Conservation (phyloP, 2,329 filamentous ascomycete species). For the Nemania sp. region DNA sequence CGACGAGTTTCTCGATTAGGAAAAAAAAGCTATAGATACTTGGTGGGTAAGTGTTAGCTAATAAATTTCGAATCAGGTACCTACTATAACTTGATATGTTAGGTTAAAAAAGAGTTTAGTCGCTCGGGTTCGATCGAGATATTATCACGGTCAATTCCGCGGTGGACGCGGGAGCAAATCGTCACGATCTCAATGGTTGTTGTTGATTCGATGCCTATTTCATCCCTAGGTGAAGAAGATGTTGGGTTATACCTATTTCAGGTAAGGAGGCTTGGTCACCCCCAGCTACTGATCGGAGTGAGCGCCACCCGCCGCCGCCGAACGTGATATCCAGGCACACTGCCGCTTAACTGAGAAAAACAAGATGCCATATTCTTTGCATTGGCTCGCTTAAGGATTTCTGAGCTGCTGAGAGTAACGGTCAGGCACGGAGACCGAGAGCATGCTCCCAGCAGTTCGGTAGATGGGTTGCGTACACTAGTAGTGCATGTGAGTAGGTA, state of each 20-base stretch:
- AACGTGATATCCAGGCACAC: neutral
- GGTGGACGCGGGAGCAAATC: too few relatives aligned
- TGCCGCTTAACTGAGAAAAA: neutral
- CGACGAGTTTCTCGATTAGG: too few relatives aligned
- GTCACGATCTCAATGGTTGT: too few relatives aligned
- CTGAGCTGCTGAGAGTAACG: neutral
- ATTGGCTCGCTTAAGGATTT: neutral
- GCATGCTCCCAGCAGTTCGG: slow-evolving; percentile 1
- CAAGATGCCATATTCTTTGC: neutral
- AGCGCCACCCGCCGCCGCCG: neutral
- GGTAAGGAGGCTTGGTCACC: neutral
- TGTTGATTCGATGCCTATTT: too few relatives aligned
- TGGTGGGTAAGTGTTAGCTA: too few relatives aligned
- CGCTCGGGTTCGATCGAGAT: too few relatives aligned
- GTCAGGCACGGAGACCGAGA: neutral
- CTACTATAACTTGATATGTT: too few relatives aligned
- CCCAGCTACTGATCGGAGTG: neutral
- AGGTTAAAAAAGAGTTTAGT: too few relatives aligned
- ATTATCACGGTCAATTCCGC: too few relatives aligned
- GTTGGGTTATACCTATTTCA: too few relatives aligned
- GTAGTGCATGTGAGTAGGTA: neutral
- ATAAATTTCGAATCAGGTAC: too few relatives aligned
- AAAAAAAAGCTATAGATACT: too few relatives aligned
- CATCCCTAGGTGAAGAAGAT: neutral
- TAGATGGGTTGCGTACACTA: neutral